Conservation (phyloP, 805 yeast species). For the Yarrowia deformans region DNA sequence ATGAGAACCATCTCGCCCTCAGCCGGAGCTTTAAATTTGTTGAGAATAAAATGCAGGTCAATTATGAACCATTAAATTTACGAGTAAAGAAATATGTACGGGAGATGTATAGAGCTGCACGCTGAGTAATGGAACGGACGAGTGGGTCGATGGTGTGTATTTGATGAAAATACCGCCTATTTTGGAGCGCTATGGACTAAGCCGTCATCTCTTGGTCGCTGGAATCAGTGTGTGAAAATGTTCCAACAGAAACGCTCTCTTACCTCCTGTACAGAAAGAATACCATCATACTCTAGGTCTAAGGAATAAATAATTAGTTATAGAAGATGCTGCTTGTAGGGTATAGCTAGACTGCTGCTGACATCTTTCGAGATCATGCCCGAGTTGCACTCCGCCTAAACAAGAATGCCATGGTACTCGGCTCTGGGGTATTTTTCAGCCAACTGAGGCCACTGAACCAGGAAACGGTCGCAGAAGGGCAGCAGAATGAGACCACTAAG, state of each 20-base stretch:
- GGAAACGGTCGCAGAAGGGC: slow-evolving; percentile 74
- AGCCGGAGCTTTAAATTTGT: background rate
- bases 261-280: no score
- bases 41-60: background rate
- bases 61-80: slow-evolving; percentile 9
- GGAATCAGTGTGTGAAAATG: no score
- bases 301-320: slow-evolving; percentile 4
- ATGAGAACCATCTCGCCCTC: background rate
- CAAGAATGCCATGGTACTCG: slow-evolving; percentile 80
- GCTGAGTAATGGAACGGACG: background rate
- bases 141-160: no score
- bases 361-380: no score
- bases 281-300: no score
- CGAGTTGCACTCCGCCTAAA: slow-evolving; percentile 49
- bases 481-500: slow-evolving; percentile 75
- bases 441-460: slow-evolving; percentile 89
- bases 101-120: background rate
- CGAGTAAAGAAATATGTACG: background rate
- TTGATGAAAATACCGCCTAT: no score
- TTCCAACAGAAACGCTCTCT: no score
- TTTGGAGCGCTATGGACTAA: no score
- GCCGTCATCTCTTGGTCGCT: no score
- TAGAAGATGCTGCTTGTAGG: background rate
- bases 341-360: no score
- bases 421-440: slow-evolving; percentile 60